phyloP scores from a whole-genome alignment of 768 basidiomycete species.

The Pleurotus pulmonarius region DNA sequence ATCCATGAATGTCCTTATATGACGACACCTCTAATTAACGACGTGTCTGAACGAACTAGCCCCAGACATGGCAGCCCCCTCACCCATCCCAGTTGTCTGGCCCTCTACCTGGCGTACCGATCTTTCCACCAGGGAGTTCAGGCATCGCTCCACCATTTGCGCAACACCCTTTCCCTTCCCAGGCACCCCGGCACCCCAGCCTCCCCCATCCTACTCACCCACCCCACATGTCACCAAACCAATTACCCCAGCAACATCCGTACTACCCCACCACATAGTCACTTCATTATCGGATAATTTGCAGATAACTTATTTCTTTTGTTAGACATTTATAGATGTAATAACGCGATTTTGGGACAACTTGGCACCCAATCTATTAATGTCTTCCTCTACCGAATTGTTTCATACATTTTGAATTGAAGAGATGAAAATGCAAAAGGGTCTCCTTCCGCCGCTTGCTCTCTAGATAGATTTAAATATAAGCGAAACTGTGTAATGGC shows the following conservation, averaged over 20 bases:
- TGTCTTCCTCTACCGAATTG: conserved; percentile 50
- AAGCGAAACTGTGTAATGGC: not conserved
- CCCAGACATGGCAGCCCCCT: conserved; percentile 18
- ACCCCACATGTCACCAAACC: conserved; percentile 11
- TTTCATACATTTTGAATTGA: conserved; percentile 74
- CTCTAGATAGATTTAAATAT: conserved; percentile 23
- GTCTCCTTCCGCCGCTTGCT: conserved; percentile 56
- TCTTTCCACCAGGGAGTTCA: conserved; percentile 6
- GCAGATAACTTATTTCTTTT: conserved; percentile 6
- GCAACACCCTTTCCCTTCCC: not conserved
- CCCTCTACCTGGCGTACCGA: conserved; percentile 13
- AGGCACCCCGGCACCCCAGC: conserved; percentile 3
- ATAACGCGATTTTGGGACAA: not conserved
- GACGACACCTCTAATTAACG: no score
- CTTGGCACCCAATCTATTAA: not conserved
- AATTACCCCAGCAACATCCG: conserved; percentile 23
- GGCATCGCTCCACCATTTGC: not conserved
- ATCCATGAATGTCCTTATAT: conserved; percentile 5
- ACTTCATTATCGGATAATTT: not conserved
- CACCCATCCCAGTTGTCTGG: conserved; percentile 13
- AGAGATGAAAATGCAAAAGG: conserved; percentile 66
- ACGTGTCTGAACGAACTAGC: not conserved
- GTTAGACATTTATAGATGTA: conserved; percentile 3
- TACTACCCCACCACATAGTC: conserved; percentile 25
- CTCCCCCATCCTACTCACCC: conserved; percentile 8